Percentiles rank a stretch among this genome's conserved stretches.
phyloP scores from a whole-genome alignment of 257 asterid species.

The Jasminum sambac region DNA sequence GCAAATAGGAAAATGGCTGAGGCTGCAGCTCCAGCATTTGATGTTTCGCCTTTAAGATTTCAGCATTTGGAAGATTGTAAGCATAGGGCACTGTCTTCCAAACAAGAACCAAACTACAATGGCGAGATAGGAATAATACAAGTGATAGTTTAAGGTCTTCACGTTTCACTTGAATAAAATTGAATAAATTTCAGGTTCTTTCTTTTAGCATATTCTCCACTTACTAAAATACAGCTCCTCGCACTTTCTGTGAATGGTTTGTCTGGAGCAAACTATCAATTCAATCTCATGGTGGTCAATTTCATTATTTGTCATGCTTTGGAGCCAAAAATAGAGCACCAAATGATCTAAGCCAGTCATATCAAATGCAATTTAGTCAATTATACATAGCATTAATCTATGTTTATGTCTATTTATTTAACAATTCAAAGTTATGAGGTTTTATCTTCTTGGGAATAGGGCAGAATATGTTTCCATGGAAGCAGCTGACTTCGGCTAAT shows the following conservation, averaged over 20 bases:
- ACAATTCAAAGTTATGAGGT: not conserved
- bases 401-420: not conserved
- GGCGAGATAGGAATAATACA: not conserved
- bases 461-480: no score
- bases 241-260: not conserved
- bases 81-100: no score
- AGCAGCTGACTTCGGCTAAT: not conserved
- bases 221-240: not conserved
- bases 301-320: not conserved
- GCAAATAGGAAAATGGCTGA: slow-evolving; percentile 58
- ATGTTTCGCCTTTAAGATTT: no score
- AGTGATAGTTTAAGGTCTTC: not conserved
- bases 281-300: not conserved
- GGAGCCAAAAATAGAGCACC: not conserved
- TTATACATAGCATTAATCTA: not conserved
- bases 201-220: not conserved
- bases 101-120: not conserved
- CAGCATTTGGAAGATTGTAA: no score
- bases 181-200: not conserved
- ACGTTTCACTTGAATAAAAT: not conserved
- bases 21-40: slow-evolving; percentile 43
- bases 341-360: not conserved
- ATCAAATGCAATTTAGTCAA: not conserved
- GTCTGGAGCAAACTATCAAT: not conserved
- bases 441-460: not conserved